A percentile compares a stretch with the other conserved stretches of the same genome.
Conservation (phyloP, 495 filamentous ascomycete genomes). For the Haplographium delicatum region DNA sequence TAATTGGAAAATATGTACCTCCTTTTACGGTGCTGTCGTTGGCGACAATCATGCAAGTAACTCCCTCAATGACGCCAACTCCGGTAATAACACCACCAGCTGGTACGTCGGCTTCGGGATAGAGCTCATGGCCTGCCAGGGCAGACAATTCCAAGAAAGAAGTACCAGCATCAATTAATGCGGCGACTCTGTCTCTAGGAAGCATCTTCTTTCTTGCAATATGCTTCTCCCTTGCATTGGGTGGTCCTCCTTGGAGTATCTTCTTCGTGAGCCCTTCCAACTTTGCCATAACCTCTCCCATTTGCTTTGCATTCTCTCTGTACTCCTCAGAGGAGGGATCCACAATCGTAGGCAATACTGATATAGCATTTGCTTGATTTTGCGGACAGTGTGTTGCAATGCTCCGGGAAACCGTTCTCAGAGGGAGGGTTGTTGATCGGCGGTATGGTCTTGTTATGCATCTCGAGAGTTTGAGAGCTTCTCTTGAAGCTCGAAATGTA, state of each 20-base stretch:
- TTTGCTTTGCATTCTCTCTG: constrained; percentile 73
- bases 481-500: constrained; percentile 16
- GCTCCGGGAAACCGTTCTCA: constrained; percentile 24
- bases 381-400: constrained; percentile 59
- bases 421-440: background rate
- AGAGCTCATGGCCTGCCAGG: constrained; percentile 81
- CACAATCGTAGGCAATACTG: constrained; percentile 66
- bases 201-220: constrained; percentile 88
- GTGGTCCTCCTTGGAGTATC: constrained; percentile 69
- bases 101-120: constrained; percentile 78
- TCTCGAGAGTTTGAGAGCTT: constrained; percentile 13
- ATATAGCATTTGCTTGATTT: constrained; percentile 70
- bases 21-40: constrained; percentile 99
- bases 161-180: constrained; percentile 82
- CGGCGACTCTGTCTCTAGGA: constrained; percentile 80
- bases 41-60: constrained; percentile 89
- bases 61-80: constrained; percentile 83
- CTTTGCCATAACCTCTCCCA: constrained; percentile 62
- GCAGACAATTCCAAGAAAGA: constrained; percentile 88
- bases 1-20: constrained; percentile 98
- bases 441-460: constrained; percentile 1
- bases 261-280: constrained; percentile 64
- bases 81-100: constrained; percentile 92
- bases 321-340: constrained; percentile 75
- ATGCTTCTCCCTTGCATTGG: constrained; percentile 87